A percentile compares a stretch with the other conserved stretches of the same genome.
These are phyloP conservation scores for Fibroporia radiculosa DNA, from an alignment of 768 basidiomycete species.

Conservation along the genomic window DNA sequence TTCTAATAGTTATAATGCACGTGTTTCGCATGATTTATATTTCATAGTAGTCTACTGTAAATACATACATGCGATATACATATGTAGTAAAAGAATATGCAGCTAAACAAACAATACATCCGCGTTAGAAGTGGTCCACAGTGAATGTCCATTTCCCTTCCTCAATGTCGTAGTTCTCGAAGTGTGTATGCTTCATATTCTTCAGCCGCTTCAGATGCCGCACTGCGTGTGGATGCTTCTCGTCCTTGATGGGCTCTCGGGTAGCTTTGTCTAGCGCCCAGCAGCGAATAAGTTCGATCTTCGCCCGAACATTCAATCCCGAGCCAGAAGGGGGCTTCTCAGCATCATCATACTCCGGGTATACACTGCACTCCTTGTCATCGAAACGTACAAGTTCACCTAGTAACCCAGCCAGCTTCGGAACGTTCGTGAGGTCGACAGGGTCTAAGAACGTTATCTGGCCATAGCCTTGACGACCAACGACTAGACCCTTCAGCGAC, in stretches of 20 bases:
- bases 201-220: slow-evolving; percentile 77
- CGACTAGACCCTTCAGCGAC: slow-evolving; percentile 67
- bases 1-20: too few species aligned
- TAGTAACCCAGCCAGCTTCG: slow-evolving; percentile 71
- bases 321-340: slow-evolving; percentile 78
- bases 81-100: background rate
- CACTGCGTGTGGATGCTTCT: slow-evolving; percentile 55
- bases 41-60: background rate
- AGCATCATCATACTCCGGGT: slow-evolving; percentile 81
- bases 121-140: slow-evolving; percentile 80
- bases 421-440: slow-evolving; percentile 78
- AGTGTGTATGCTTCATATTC: slow-evolving; percentile 80
- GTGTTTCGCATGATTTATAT: too few species aligned
- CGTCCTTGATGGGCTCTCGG: slow-evolving; percentile 82
- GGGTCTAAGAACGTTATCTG: slow-evolving; percentile 75
- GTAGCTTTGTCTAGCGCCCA: slow-evolving; percentile 91
- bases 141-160: slow-evolving; percentile 91
- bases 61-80: background rate
- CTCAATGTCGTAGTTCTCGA: slow-evolving; percentile 69
- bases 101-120: background rate
- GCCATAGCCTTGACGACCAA: slow-evolving; percentile 90
- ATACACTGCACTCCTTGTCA: slow-evolving; percentile 88
- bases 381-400: slow-evolving; percentile 87
- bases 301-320: slow-evolving; percentile 85
- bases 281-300: slow-evolving; percentile 68